These are phyloP conservation scores for Inga leiocalycina DNA, from an alignment of 306 rosid genomes.

Conservation along the genomic window DNA sequence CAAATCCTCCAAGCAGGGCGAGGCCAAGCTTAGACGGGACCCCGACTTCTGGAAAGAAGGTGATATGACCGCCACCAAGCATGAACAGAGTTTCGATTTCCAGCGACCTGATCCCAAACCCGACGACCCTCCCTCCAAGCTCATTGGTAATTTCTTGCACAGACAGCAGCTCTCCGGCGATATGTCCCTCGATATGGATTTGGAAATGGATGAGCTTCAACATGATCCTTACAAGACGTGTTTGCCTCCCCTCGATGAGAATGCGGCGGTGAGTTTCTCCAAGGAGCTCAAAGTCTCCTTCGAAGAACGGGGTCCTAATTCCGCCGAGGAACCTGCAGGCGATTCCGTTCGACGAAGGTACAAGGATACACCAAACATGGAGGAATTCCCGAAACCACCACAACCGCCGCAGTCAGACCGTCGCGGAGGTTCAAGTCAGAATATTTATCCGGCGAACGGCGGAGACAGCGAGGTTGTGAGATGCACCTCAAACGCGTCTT, in stretches of 20 bases:
- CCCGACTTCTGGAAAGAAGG: conserved; percentile 60
- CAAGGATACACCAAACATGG: conserved; percentile 40
- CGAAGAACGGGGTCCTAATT: conserved; percentile 42
- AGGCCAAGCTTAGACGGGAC: conserved; percentile 52
- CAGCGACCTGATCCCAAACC: not conserved
- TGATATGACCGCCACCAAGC: not conserved
- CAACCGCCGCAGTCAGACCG: conserved; percentile 33
- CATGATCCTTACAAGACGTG: conserved; percentile 25
- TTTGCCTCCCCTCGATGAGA: conserved; percentile 59
- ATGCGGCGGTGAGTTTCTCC: conserved; percentile 42
- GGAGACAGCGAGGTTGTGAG: conserved; percentile 56
- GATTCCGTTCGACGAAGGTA: conserved; percentile 56
- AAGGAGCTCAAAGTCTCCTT: conserved; percentile 69
- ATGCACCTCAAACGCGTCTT: conserved; percentile 76
- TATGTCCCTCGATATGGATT: conserved; percentile 79
- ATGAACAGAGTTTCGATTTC: conserved; percentile 50
- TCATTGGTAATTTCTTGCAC: conserved; percentile 71
- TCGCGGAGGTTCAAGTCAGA: not conserved
- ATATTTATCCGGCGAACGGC: not conserved
- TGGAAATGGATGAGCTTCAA: conserved; percentile 86
- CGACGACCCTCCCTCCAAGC: conserved; percentile 84
- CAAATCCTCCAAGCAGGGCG: not conserved
- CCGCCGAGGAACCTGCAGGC: not conserved
- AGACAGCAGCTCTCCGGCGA: conserved; percentile 80
- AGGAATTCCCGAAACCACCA: conserved; percentile 41